These are phyloP conservation scores for Wickerhamiella siamensis DNA, from an alignment of 805 yeast genomes.

Conservation along the genomic window DNA sequence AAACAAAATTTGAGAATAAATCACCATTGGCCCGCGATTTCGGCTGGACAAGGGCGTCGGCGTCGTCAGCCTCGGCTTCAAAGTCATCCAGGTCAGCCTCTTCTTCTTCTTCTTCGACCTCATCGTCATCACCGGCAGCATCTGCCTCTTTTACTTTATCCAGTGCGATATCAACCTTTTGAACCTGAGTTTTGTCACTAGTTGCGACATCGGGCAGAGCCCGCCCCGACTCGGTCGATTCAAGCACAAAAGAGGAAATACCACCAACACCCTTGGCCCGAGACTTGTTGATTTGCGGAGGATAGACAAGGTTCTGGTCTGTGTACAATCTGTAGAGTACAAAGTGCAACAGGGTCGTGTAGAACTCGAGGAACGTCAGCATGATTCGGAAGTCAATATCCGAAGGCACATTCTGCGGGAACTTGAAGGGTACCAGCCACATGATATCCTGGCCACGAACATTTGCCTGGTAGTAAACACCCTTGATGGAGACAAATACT, in stretches of 20 bases:
- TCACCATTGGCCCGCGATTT: conserved; percentile 8
- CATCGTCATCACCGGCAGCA: conserved; percentile 23
- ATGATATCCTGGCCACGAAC: conserved; percentile 84
- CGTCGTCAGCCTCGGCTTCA: conserved; percentile 38
- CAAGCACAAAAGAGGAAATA: conserved; percentile 65
- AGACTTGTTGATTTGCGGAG: conserved; percentile 65
- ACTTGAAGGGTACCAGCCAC: conserved; percentile 95
- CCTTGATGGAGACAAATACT: conserved; percentile 92
- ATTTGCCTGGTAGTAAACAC: conserved; percentile 86
- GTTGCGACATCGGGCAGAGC: conserved; percentile 21
- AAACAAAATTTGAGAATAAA: conserved; percentile 60
- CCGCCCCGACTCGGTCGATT: conserved; percentile 23
- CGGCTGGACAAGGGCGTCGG: conserved; percentile 55
- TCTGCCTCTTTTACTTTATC: conserved; percentile 28
- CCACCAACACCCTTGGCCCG: conserved; percentile 84
- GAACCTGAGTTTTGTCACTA: conserved; percentile 34
- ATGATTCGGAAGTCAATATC: conserved; percentile 94
- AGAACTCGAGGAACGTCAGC: conserved; percentile 92
- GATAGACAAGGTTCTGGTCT: conserved; percentile 75
- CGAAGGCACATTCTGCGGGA: conserved; percentile 86
- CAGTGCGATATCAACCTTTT: conserved; percentile 29
- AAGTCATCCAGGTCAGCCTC: conserved; percentile 55
- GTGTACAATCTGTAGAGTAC: conserved; percentile 73
- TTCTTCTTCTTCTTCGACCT: conserved; percentile 28
- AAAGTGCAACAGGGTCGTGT: conserved; percentile 81